Percentiles rank a stretch among this genome's conserved stretches.
Conservation (phyloP, 1,139 yeast genomes). For the Pichia inconspicua region DNA sequence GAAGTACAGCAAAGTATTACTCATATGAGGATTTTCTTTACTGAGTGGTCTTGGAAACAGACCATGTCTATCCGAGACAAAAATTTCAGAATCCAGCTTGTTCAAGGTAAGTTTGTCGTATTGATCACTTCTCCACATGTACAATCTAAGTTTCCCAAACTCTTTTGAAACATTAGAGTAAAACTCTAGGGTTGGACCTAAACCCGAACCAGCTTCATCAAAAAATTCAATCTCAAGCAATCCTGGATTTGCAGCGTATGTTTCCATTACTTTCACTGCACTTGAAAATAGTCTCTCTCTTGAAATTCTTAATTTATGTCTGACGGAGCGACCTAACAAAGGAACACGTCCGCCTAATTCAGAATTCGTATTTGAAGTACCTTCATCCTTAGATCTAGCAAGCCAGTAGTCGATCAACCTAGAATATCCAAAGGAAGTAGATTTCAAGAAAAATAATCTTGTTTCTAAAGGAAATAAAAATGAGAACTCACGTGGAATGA, state of each 20-base stretch:
- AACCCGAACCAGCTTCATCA: conserved; percentile 92
- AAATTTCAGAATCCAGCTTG: conserved; percentile 27
- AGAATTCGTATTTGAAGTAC: not conserved
- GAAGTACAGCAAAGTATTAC: conserved; percentile 47
- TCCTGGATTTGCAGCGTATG: conserved; percentile 75
- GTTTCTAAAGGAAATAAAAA: conserved; percentile 83
- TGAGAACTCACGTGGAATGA: conserved; percentile 64
- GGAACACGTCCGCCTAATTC: conserved; percentile 24
- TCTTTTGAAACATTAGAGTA: conserved; percentile 76
- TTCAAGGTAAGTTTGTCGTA: conserved; percentile 20
- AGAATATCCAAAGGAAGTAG: conserved; percentile 89
- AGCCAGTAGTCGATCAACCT: conserved; percentile 80
- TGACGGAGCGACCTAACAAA: conserved; percentile 60
- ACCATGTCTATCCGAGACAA: conserved; percentile 41
- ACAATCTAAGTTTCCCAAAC: conserved; percentile 48
- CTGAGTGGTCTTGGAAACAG: conserved; percentile 67
- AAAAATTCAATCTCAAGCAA: conserved; percentile 80
- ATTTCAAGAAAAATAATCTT: conserved; percentile 68
- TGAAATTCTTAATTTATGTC: conserved; percentile 76
- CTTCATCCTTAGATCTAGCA: conserved; percentile 34
- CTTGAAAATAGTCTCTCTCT: conserved; percentile 67
- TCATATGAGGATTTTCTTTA: conserved; percentile 32
- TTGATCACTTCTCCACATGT: conserved; percentile 60
- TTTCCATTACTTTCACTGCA: conserved; percentile 69
- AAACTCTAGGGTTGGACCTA: conserved; percentile 93